phyloP scores from a whole-genome alignment of 257 asterid species.

The Solanum pinnatisectum region DNA sequence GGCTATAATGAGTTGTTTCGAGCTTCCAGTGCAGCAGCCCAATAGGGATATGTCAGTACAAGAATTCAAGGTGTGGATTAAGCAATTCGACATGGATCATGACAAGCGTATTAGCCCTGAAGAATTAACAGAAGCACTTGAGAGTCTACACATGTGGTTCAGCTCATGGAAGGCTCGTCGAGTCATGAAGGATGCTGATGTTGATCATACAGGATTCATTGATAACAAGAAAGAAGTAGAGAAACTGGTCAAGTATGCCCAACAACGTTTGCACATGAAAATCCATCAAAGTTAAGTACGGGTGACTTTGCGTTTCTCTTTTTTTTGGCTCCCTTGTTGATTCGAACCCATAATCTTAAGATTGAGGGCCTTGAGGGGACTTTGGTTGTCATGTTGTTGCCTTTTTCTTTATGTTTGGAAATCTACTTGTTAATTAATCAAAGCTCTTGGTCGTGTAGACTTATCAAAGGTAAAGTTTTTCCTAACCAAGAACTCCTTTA shows the following conservation, averaged over 20 bases:
- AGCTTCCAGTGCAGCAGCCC: slow-evolving; percentile 7
- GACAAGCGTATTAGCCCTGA: slow-evolving; percentile 22
- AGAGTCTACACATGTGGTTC: slow-evolving; percentile 25
- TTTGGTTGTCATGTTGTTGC: not conserved
- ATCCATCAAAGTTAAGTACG: not conserved
- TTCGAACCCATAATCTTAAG: not conserved
- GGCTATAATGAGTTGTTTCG: slow-evolving; percentile 10
- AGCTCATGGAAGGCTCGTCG: slow-evolving; percentile 14
- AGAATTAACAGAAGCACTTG: slow-evolving; percentile 20
- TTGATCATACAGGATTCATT: slow-evolving; percentile 17
- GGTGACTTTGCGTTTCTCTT: no score
- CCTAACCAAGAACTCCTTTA: not conserved
- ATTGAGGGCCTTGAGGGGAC: not conserved
- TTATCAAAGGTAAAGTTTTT: not conserved
- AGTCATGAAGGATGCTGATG: slow-evolving; percentile 13
- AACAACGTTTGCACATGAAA: slow-evolving; percentile 15
- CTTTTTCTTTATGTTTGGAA: not conserved
- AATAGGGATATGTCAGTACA: slow-evolving; percentile 13
- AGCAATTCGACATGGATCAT: slow-evolving; percentile 15
- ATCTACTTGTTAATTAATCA: not conserved
- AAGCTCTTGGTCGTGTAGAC: not conserved
- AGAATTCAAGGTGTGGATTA: slow-evolving; percentile 35
- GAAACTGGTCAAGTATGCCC: slow-evolving; percentile 18
- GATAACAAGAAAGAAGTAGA: slow-evolving; percentile 20
- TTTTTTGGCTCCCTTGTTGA: no score